Evolutionary conservation across 2,329 filamentous ascomycete genomes (phyloP), one percentile per base, ranked within the genome.

Genomic region (Atkinsonella texensis): DNA sequence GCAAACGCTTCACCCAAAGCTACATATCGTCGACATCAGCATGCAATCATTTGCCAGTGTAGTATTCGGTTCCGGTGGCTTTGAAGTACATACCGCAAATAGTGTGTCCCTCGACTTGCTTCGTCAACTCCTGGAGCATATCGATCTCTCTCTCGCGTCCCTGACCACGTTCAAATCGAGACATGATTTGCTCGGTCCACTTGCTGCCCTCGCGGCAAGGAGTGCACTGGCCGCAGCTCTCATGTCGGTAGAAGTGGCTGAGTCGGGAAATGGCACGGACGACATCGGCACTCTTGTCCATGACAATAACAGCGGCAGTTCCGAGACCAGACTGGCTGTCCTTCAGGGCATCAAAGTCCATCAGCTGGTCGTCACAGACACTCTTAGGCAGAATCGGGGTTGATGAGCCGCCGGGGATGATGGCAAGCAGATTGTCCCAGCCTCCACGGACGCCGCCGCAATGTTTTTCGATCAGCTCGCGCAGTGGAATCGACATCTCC

Each of bases 151-250:
- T 80, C 70, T 85, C 83, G 56, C 87, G 83, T 54, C 87, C 93
- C 70, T 88, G 82, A 54, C 93, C 93, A 69, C 87, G 86, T 76
- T 95, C 89, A 62, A 98, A 95, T 52, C 93, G 85, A 70, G 86
- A 77, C 93, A 98, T 97, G 70, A 98, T 97, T 77, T 98, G 90
- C 72, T 95, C 87, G 11, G 91, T 96, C 93, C 93, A 98, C 76
- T 95, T 96, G 76, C 86, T 94, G 59, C 93, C 93, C 74, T 98
- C 93, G 67, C 93, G 87, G 80, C 93, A 98, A n/a, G 93, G 93
- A 53, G 93, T 98, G 77, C 93, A 98, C 75, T 98, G 93, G 54
- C 93, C 93, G 70, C 93, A 98, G 59, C 84, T 90, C 77, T 98
- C 93, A 75, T 98, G 93, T 71, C 90, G 87, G 78, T 98, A 98